phyloP scores from a whole-genome alignment of 495 filamentous ascomycete genomes.

The Chaetomium cochliodes region DNA sequence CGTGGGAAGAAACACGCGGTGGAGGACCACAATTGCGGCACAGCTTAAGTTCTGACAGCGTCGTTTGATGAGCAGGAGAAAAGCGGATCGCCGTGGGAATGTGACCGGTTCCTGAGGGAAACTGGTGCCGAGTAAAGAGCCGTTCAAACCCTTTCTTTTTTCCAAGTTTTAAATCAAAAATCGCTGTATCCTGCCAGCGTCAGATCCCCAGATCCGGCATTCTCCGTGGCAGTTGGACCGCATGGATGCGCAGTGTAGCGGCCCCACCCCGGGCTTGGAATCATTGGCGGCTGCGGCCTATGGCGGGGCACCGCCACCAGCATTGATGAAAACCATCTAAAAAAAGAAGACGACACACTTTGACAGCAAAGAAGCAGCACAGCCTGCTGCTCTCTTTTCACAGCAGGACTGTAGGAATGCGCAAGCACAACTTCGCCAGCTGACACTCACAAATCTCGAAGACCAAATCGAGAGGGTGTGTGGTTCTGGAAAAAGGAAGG shows the following conservation, averaged over 20 bases:
- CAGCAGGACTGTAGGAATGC: background rate
- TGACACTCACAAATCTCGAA: background rate
- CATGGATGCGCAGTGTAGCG: background rate
- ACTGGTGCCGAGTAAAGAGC: background rate
- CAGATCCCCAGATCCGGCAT: no score
- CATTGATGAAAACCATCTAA: background rate
- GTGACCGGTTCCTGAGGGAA: background rate
- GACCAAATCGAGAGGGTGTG: background rate
- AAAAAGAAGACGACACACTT: conserved; percentile 9
- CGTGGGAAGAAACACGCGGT: background rate
- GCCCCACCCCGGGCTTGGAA: background rate
- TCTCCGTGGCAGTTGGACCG: no score
- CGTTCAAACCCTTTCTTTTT: background rate
- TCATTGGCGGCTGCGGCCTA: conserved; percentile 7
- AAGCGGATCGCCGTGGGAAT: background rate
- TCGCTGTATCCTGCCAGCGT: no score
- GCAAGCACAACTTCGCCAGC: background rate
- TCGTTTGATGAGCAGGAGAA: background rate
- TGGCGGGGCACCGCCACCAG: conserved; percentile 7
- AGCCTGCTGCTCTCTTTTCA: background rate
- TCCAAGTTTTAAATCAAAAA: background rate
- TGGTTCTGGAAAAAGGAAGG: background rate
- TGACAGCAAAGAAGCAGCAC: background rate
- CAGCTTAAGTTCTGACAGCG: conserved; percentile 1
- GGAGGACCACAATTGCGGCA: background rate